Percentiles rank a stretch among this genome's conserved stretches.
These are phyloP conservation scores for Kuraishia capsulata DNA, from an alignment of 805 yeast genomes.

Conservation along the genomic window DNA sequence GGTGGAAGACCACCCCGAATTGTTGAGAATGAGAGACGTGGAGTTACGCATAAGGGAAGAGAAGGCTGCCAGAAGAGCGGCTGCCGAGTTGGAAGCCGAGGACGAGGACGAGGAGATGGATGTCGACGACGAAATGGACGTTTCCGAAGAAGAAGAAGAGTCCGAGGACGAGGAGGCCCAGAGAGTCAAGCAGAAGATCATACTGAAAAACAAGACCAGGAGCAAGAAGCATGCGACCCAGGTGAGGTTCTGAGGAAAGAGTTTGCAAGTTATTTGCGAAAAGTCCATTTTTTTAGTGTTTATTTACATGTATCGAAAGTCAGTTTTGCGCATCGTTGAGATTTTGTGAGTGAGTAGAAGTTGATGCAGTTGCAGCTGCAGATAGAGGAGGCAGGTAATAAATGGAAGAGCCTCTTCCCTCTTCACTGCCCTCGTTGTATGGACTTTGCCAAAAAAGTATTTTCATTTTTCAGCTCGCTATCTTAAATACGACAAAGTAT, in stretches of 20 bases:
- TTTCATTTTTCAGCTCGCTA: no score
- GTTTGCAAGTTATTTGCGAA: no score
- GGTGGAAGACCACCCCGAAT: conserved; percentile 81
- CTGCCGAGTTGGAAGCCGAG: conserved; percentile 33
- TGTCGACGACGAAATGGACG: conserved; percentile 31
- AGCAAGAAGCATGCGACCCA: conserved; percentile 4
- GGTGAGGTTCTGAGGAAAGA: background rate
- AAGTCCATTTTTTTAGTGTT: no score
- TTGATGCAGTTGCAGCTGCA: no score
- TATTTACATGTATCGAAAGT: no score
- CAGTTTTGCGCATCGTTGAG: no score
- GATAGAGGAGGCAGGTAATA: no score
- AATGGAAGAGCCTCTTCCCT: no score
- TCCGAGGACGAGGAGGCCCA: conserved; percentile 33
- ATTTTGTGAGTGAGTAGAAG: no score
- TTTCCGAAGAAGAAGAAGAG: conserved; percentile 40
- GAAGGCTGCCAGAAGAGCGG: conserved; percentile 53
- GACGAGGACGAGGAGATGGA: conserved; percentile 35
- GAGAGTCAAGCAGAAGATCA: conserved; percentile 43
- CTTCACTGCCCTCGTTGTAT: no score
- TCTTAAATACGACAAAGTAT: no score
- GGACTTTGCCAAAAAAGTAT: no score
- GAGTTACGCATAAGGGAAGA: conserved; percentile 74
- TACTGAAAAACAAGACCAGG: conserved; percentile 57
- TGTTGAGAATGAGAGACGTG: conserved; percentile 87